Percentiles rank a stretch among this genome's conserved stretches.
Conservation (phyloP, 805 yeast species). For the Debaryomyces castellii region DNA sequence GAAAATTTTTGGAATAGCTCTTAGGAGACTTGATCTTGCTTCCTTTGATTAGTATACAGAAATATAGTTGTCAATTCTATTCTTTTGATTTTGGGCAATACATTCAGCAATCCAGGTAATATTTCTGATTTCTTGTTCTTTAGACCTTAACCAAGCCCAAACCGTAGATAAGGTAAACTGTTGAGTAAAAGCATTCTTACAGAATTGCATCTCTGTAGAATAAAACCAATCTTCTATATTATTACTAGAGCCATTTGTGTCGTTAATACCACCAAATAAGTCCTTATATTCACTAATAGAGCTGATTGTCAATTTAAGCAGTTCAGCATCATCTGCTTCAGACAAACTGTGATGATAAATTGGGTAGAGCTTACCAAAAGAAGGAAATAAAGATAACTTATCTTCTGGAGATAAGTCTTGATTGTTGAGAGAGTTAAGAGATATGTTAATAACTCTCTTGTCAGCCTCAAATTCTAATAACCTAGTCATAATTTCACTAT, state of each 20-base stretch:
- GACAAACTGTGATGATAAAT: conserved; percentile 64
- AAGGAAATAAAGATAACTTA: conserved; percentile 71
- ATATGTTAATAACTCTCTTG: conserved; percentile 87
- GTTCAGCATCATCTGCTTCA: conserved; percentile 81
- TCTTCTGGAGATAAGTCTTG: conserved; percentile 76
- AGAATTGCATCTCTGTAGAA: conserved; percentile 85
- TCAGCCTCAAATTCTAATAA: conserved; percentile 91
- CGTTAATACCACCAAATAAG: conserved; percentile 44
- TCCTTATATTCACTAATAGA: conserved; percentile 65
- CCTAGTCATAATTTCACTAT: conserved; percentile 74
- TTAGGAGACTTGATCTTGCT: conserved; percentile 7
- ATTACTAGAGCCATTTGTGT: conserved; percentile 43
- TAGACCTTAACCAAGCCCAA: conserved; percentile 96
- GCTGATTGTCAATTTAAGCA: conserved; percentile 64
- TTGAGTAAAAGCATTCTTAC: conserved; percentile 92
- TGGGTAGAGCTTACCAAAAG: conserved; percentile 79
- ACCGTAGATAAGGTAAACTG: conserved; percentile 87
- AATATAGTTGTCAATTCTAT: conserved; percentile 86
- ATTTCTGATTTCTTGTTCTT: conserved; percentile 95
- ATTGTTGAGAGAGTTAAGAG: conserved; percentile 80
- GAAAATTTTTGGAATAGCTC: not conserved
- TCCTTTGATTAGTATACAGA: conserved; percentile 58
- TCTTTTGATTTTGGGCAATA: conserved; percentile 97
- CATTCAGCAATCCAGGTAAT: conserved; percentile 99
- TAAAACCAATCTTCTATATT: conserved; percentile 93